Base-by-base conservation (phyloP, 108 stramenopile genomes). In the Nitzschia putrida region DNA sequence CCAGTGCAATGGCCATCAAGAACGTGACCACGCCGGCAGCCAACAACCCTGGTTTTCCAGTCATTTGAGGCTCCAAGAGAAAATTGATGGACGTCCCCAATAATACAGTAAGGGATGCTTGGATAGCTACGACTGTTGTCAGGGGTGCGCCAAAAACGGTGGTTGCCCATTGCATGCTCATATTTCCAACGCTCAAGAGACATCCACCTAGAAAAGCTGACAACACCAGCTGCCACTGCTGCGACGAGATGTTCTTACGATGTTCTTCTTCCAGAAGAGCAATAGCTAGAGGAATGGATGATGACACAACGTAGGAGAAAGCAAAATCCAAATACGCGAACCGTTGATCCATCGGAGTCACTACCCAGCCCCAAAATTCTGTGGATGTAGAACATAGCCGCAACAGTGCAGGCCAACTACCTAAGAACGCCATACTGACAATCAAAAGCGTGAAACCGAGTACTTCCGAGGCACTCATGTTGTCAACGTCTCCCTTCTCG, bases 351-450 rank as follows among this genome's bases (percentile, higher is more conserved):
- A 72, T 24, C 23, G 24, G 59, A 23, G 21, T 53, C 18, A n/a
- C 7, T 34, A 38, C 10, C 13, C 11, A 71, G 10, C 68, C 23
- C 13, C 54, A 74, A 2, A 22, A 0, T 6, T 13, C 20, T 18
- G 29, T n/a, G 14, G 38, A 50, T 24, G 61, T 70, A 29, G 57
- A 51, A 22, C 47, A 11, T 14, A 69, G 61, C n/a, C 78, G 66
- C 54, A 79, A 60, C 21, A 80, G 53, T 8, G 79, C 79, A 13
- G 79, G 79, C 79, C 79, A 80, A 50, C 72, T 80, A 53, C 79
- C 79, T 34, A 80, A 60, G 55, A 72, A 80, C 40, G 66, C 29
- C 39, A 80, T 21, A 42, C 79, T 80, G 6, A 58, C 16, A 14
- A 74, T 20, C 50, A 80, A 55, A 13, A 74, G 21, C 25, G 21